Evolutionary conservation across 768 basidiomycete species (phyloP), one percentile per base, ranked within the genome.

Genomic region (Tricholoma hemisulphureum): DNA sequence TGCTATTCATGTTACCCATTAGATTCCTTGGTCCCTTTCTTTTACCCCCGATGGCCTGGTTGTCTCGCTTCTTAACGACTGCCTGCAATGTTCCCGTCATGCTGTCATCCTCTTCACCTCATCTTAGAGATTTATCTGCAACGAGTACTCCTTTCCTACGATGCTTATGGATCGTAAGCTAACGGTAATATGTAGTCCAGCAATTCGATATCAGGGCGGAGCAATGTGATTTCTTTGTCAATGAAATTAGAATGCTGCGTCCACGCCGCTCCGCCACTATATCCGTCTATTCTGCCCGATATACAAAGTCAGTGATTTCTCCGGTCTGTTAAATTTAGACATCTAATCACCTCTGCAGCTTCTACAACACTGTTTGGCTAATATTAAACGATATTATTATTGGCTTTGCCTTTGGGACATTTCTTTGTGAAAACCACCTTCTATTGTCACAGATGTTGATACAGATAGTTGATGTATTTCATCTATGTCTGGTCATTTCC

Each of bases 351-450:
- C 11, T 14, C 18, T 23, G 2, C 52, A 95, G 92, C 52, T 95
- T 96, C 69, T 95, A 92, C 76, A 97, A 95, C 66, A 86, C 83
- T 28, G 78, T 96, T 2, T 98, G 96, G 96, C 77, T 96, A 2
- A 82, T 95, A 26, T 69, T 93, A 63, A 98, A 98, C 71, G 96
- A 98, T 67, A 69, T 95, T 24, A 93, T 93, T 24, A 78, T 97
- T 26, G 96, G 96, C 1, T 71, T 83, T 39, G 87, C 88, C 0
- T 74, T 91, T 28, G 86, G 89, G 1, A 72, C 84, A 1, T 85
- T 94, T 65, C 65, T 97, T 1, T 80, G 78, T 53, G 88, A 92
- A 52, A 89, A 93, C 64, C 70, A 77, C n/a, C 56, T 69, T 1
- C 55, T 73, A 2, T 69, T 94, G 1, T 80, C 84, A 2, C 60